Evolutionary conservation across 306 rosid genomes (phyloP).

Genomic region (Styphnolobium japonicum): DNA sequence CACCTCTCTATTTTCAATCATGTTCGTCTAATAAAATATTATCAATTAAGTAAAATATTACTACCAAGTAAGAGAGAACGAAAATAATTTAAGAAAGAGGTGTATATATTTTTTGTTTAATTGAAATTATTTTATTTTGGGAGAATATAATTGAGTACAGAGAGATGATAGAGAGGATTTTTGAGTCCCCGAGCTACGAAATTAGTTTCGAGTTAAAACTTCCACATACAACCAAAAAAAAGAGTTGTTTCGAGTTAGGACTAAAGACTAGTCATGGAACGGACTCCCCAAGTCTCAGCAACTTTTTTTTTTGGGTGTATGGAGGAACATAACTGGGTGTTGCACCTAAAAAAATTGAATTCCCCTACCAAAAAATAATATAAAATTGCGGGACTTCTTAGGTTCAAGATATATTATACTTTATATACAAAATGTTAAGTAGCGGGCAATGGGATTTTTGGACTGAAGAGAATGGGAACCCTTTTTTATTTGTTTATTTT

Average conservation of each 20-base stretch:
- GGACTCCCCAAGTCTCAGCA: too few species aligned
- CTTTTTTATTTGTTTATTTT: background rate
- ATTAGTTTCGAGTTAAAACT: too few species aligned
- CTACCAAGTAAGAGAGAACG: background rate
- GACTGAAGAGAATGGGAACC: background rate
- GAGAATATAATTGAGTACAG: too few species aligned
- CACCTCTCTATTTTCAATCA: too few species aligned
- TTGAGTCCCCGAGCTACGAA: too few species aligned
- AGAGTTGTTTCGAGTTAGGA: too few species aligned
- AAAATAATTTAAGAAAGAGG: background rate
- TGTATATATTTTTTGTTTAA: background rate
- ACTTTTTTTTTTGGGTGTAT: too few species aligned
- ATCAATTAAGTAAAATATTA: background rate
- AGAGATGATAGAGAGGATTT: too few species aligned
- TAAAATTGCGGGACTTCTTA: background rate
- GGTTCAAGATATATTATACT: background rate
- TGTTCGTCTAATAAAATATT: background rate
- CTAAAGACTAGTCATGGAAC: too few species aligned
- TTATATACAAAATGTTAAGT: background rate
- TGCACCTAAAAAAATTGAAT: background rate
- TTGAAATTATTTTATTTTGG: background rate
- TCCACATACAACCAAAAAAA: too few species aligned
- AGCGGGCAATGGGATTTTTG: background rate
- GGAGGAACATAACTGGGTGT: background rate
- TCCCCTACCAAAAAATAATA: background rate